phyloP scores from a whole-genome alignment of 805 yeast species.

The Ogataea corticis region DNA sequence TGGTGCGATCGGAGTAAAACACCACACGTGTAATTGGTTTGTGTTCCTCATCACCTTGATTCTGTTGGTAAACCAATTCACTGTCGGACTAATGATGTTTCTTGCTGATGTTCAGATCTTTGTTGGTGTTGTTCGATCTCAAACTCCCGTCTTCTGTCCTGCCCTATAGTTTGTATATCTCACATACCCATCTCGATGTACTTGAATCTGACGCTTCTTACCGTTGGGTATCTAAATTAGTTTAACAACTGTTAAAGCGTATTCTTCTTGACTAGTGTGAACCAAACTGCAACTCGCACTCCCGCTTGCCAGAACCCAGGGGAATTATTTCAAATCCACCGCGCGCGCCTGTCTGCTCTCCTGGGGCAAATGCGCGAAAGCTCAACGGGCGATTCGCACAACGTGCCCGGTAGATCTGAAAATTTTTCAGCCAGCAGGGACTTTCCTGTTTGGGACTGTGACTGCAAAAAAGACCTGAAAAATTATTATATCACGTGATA shows the following conservation, averaged over 20 bases:
- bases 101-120: too few relatives aligned
- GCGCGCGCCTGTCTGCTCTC: background rate
- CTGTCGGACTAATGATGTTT: too few relatives aligned
- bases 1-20: too few relatives aligned
- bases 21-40: too few relatives aligned
- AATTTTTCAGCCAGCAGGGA: background rate
- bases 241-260: background rate
- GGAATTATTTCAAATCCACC: conserved; percentile 5
- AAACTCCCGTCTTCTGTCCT: too few relatives aligned
- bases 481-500: too few relatives aligned
- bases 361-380: too few relatives aligned
- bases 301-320: background rate
- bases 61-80: too few relatives aligned
- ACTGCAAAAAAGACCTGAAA: background rate
- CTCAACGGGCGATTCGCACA: background rate
- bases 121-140: background rate
- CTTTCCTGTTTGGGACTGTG: background rate
- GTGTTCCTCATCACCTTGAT: too few relatives aligned
- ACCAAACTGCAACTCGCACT: conserved; percentile 5
- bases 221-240: background rate
- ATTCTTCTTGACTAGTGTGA: background rate
- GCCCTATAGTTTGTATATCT: background rate
- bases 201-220: conserved; percentile 6
- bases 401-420: background rate
- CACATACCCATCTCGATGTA: conserved; percentile 25